Evolutionary conservation across 2,329 filamentous ascomycete genomes (phyloP).

Genomic region (Fusarium heterosporum): DNA sequence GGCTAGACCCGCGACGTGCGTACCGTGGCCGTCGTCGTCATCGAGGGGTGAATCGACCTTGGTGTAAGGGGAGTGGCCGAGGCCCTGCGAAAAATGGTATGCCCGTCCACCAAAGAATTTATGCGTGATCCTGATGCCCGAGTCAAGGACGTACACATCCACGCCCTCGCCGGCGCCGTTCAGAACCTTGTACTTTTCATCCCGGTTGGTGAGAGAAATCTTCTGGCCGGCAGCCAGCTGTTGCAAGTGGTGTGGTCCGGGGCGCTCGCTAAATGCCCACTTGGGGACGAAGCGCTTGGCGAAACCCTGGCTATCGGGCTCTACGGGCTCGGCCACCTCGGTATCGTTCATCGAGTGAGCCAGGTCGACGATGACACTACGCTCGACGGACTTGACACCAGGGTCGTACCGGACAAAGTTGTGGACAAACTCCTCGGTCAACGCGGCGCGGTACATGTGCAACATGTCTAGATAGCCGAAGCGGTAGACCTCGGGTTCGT

Average conservation of each 20-base stretch:
- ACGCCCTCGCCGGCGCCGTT: constrained; percentile 6
- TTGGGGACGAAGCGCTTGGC: constrained; percentile 6
- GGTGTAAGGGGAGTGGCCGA: constrained; percentile 1
- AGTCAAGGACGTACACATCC: constrained; percentile 4
- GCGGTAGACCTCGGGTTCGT: background rate
- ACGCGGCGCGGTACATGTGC: constrained; percentile 9
- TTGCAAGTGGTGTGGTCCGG: constrained; percentile 8
- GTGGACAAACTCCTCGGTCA: constrained; percentile 7
- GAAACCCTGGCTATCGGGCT: background rate
- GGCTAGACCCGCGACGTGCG: constrained; percentile 1
- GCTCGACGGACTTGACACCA: constrained; percentile 2
- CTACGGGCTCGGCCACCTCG: background rate
- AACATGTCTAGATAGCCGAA: constrained; percentile 6
- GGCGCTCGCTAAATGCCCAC: constrained; percentile 2
- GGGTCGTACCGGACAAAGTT: constrained; percentile 4
- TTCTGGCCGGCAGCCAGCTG: constrained; percentile 1
- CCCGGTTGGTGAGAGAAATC: background rate
- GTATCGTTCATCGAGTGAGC: constrained; percentile 7
- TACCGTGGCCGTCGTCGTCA: background rate
- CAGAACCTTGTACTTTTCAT: constrained; percentile 8
- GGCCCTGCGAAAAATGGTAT: constrained; percentile 4
- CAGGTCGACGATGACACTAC: background rate
- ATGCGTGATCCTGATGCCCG: constrained; percentile 6
- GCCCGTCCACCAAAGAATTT: constrained; percentile 10
- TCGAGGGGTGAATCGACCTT: background rate